Evolutionary conservation across 2,329 filamentous ascomycete species (phyloP), one percentile per base, ranked within the genome.

Genomic region (Aspergillus uvarum): DNA sequence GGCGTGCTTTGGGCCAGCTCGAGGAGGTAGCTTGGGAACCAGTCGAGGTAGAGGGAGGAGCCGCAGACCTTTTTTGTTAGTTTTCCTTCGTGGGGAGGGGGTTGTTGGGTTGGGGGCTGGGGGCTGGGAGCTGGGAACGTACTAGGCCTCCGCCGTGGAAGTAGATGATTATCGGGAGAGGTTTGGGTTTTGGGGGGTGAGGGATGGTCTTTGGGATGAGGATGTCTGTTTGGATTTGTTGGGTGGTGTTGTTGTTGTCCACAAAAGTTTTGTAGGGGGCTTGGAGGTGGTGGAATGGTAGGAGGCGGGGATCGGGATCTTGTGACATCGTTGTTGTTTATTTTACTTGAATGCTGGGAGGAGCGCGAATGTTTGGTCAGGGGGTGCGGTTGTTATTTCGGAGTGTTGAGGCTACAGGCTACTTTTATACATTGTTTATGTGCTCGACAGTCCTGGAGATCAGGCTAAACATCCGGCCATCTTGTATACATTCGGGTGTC

Each of bases 81-180:
- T 24, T 29, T 29, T 7, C 21, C 16, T 35, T 16, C 1, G 32
- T 1, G 32, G 11, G 12, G 4, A 35, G 12, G 11, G 12, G 6
- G 12, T 0, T n/a, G n/a, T n/a, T n/a, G 22, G 22, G 21, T 22
- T 22, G 11, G 32, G 32, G 14, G 32, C 14, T 35, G 5, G 2
- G 8, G 11, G 12, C 14, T 35, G 32, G 32, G 32, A n/a, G n/a
- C n/a, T 12, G 35, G 5, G 14, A n/a, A 38, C 59, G 64, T 70
- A 79, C 77, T 53, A 81, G 68, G 11, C 74, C 76, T 21, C 80
- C 80, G 19, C 80, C 79, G 48, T 82, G 80, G 54, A 77, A 80
- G 42, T 75, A 76, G 29, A 81, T 68, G 12, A 80, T 69, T 0
- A 80, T 52, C 0, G 79, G 79, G 51, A 75, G 70, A 57, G 74